Evolutionary conservation across 176 grass and related monocot genomes (phyloP).

Genomic region (bread wheat (Triticum aestivum)): IWGSC_CS_RefSeq_v2.1 NC_057797.1:176469694-176470193

Average conservation of each 20-base stretch:
- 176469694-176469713: too few relatives aligned
- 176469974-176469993: neutral
- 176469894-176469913: neutral
- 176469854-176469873: neutral
- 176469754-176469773: too few relatives aligned
- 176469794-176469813: too few relatives aligned
- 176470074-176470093: neutral
- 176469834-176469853: neutral
- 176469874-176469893: neutral
- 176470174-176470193: too few relatives aligned
- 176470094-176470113: neutral
- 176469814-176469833: too few relatives aligned
- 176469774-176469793: too few relatives aligned
- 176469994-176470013: slow-evolving; percentile 6
- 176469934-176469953: neutral
- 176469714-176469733: too few relatives aligned
- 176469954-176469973: neutral
- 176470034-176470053: slow-evolving; percentile 10
- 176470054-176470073: slow-evolving; percentile 20
- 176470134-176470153: neutral
- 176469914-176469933: neutral
- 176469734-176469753: too few relatives aligned
- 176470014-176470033: slow-evolving; percentile 1
- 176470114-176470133: slow-evolving; percentile 16
- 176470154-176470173: neutral